Conservation (phyloP, 345 rosid genomes). For the Sisymbrium irio region DNA sequence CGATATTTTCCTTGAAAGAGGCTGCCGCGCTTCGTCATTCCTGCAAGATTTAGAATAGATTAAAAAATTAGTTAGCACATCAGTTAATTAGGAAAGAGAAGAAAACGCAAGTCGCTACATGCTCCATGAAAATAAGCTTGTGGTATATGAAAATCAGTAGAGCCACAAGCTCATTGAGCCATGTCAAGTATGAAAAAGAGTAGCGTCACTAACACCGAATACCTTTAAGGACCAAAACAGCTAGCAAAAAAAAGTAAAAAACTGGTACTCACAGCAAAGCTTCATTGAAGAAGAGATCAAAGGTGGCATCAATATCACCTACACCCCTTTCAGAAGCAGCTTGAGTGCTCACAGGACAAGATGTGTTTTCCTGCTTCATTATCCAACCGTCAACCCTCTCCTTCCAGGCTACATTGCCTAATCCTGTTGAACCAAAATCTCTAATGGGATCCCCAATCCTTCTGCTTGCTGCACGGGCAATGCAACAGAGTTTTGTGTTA, state of each 20-base stretch:
- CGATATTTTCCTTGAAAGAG: slow-evolving; percentile 88
- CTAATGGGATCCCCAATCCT: slow-evolving; percentile 62
- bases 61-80: background rate
- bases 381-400: slow-evolving; percentile 98
- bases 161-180: too few species aligned
- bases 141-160: too few species aligned
- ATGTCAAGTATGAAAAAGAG: too few species aligned
- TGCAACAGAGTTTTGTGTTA: background rate
- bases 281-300: slow-evolving; percentile 84
- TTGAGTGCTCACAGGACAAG: slow-evolving; percentile 72
- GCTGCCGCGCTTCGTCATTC: slow-evolving; percentile 94
- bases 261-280: slow-evolving; percentile 64
- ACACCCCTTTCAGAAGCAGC: slow-evolving; percentile 89
- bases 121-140: too few species aligned
- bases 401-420: slow-evolving; percentile 83
- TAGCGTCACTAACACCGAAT: too few species aligned
- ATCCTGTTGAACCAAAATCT: slow-evolving; percentile 17
- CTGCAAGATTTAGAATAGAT: slow-evolving; percentile 32
- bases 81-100: too few species aligned
- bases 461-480: slow-evolving; percentile 48
- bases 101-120: background rate
- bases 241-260: slow-evolving; percentile 4
- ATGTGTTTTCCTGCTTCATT: slow-evolving; percentile 91
- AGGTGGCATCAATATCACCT: slow-evolving; percentile 87
- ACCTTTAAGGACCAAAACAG: background rate